A percentile compares a stretch with the other conserved stretches of the same genome.
Conservation (phyloP, 1,139 yeast species). For the Saccharomyces pastorianus region DNA sequence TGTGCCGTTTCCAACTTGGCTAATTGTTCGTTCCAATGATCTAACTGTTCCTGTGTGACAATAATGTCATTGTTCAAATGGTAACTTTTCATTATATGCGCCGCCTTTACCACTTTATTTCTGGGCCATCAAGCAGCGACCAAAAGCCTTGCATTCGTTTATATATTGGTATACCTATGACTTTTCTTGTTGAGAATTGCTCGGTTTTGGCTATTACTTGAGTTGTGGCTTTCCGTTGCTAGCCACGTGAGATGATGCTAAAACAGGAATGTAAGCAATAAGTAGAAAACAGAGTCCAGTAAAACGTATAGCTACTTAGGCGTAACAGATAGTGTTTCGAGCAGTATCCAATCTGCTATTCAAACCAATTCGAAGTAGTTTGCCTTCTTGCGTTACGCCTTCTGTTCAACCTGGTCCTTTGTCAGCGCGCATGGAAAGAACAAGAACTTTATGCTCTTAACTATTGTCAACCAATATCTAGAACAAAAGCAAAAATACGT, state of each 20-base stretch:
- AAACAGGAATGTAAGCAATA: background rate
- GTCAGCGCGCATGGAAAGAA: background rate
- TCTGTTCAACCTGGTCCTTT: background rate
- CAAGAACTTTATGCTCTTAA: background rate
- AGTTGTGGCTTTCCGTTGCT: background rate
- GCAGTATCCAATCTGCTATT: background rate
- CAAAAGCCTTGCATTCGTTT: too few species aligned
- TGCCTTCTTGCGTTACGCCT: background rate
- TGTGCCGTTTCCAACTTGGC: constrained; percentile 47
- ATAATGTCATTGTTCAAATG: constrained; percentile 24
- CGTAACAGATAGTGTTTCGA: background rate
- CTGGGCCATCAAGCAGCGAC: too few species aligned
- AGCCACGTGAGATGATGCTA: background rate
- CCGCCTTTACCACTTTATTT: too few species aligned
- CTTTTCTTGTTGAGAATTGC: too few species aligned
- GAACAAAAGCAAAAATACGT: constrained; percentile 1
- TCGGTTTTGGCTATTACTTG: too few species aligned
- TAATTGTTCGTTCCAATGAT: constrained; percentile 56
- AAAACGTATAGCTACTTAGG: background rate
- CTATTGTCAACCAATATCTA: background rate
- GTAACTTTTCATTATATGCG: constrained; percentile 11
- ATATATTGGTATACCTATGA: too few species aligned
- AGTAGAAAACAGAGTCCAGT: too few species aligned
- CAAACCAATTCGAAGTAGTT: background rate
- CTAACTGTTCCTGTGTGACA: constrained; percentile 45